Evolutionary conservation across 1,284 basidiomycete species (phyloP), one percentile per base, ranked within the genome.

Genomic region (Papiliotrema nemorosa): DNA sequence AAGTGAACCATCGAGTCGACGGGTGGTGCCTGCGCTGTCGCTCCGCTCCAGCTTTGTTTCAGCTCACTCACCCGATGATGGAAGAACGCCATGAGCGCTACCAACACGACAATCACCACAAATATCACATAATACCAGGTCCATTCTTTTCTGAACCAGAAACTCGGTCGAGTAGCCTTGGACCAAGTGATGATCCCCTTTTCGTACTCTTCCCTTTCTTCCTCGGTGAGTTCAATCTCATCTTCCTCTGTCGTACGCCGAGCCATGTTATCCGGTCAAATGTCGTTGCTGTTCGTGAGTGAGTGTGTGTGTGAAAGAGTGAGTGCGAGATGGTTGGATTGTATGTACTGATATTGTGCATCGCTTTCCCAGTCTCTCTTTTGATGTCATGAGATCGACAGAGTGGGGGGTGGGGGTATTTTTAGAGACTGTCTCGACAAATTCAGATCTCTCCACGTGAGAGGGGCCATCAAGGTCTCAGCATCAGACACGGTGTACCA

Each of bases 101-200:
- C 54, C 16, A 64, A 53, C 4, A 53, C 55, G 4, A 60, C 55
- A 33, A 62, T 47, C 9, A 59, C 18, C 6, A 49, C 46, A 18
- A 58, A 54, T 3, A 47, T 22, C 25, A 59, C 25, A 39, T 67
- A 67, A 40, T 55, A 60, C 43, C 54, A 56, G 9, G 53, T 37
- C 64, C 64, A 67, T 35, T 58, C 54, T 43, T 55, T 55, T 16
- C 64, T 45, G 13, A 67, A 20, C 64, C 64, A 67, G 54, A 62
- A 67, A 24, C 58, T 52, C 60, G 53, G 58, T 5, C 18, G 5
- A 6, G 18, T 41, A 12, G 20, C 18, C 20, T 41, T 41, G 10
- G 38, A 37, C 59, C 59, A 61, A 1, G 52, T 57, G 18, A 61
- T 27, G n/a, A 61, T 51, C 16, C 59, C 59, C 36, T 53, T 55